Conservation (phyloP, 495 filamentous ascomycete genomes). For the Daldinia decipiens region DNA sequence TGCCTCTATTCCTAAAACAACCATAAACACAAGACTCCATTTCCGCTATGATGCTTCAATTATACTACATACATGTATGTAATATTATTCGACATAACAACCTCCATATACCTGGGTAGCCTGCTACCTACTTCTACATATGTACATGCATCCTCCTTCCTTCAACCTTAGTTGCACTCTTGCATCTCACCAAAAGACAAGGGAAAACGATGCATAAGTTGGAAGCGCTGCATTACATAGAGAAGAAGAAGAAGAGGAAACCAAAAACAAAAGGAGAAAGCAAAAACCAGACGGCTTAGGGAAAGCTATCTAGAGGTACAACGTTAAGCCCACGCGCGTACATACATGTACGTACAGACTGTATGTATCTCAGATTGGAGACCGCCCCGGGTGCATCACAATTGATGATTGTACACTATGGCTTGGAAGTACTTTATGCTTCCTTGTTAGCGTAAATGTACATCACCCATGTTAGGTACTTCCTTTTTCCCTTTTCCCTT, state of each 20-base stretch:
- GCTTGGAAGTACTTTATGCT: slow-evolving; percentile 38
- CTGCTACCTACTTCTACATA: neutral
- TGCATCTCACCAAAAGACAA: slow-evolving; percentile 12
- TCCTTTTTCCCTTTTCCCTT: neutral
- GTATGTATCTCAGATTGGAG: slow-evolving; percentile 1
- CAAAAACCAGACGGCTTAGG: neutral
- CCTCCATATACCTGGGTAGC: neutral
- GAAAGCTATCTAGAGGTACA: neutral
- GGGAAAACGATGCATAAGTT: neutral
- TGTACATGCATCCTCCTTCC: slow-evolving; percentile 13
- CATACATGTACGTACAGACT: slow-evolving; percentile 12
- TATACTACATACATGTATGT: no score
- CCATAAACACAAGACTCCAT: slow-evolving; percentile 24
- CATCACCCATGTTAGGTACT: slow-evolving; percentile 7
- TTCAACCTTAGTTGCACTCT: slow-evolving; percentile 21
- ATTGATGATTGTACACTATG: slow-evolving; percentile 4
- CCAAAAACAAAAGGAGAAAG: neutral
- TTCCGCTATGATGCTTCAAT: slow-evolving; percentile 16
- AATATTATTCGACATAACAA: neutral
- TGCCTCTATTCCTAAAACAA: slow-evolving; percentile 32
- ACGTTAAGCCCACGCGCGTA: neutral
- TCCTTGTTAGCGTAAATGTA: slow-evolving; percentile 46
- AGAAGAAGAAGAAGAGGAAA: neutral
- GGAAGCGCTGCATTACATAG: no score
- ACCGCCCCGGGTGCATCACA: no score